Conservation (phyloP, 148 eudicot genomes). For the Chenopodium quinoa region DNA sequence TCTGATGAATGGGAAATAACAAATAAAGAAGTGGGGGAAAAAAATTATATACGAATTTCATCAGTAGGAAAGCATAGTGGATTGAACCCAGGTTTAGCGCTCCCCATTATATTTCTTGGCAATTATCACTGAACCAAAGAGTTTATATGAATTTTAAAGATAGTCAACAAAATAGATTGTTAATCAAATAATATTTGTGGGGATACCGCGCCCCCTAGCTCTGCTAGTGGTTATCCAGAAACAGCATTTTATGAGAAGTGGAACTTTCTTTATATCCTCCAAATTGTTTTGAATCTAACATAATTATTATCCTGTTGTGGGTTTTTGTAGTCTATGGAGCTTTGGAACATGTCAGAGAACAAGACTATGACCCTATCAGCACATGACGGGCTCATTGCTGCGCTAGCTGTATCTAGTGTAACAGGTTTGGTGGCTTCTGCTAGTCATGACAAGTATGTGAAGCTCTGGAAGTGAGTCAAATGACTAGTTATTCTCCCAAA, state of each 20-base stretch:
- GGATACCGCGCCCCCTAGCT: too few species aligned
- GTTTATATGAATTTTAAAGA: too few species aligned
- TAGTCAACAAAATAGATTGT: too few species aligned
- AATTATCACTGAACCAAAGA: too few species aligned
- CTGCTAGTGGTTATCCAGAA: too few species aligned
- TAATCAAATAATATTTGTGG: too few species aligned
- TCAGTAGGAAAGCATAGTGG: too few species aligned
- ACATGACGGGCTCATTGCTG: conserved; percentile 69
- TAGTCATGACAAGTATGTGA: conserved; percentile 79
- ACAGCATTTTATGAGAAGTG: not conserved
- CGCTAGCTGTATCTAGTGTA: conserved; percentile 56
- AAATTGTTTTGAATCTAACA: not conserved
- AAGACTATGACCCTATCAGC: conserved; percentile 73
- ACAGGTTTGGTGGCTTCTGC: conserved; percentile 83
- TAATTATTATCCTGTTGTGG: not conserved
- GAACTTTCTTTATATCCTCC: not conserved
- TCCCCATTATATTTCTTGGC: too few species aligned
- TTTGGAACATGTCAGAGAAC: conserved; percentile 82
- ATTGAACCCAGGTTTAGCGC: too few species aligned
- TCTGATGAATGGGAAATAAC: not conserved
- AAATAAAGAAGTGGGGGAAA: too few species aligned
- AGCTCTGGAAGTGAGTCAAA: conserved; percentile 63
- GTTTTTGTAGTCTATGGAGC: conserved; percentile 70
- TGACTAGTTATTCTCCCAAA: not conserved
- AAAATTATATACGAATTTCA: too few species aligned